phyloP scores from a whole-genome alignment of 2,329 filamentous ascomycete genomes.

The Colletotrichum melonis region DNA sequence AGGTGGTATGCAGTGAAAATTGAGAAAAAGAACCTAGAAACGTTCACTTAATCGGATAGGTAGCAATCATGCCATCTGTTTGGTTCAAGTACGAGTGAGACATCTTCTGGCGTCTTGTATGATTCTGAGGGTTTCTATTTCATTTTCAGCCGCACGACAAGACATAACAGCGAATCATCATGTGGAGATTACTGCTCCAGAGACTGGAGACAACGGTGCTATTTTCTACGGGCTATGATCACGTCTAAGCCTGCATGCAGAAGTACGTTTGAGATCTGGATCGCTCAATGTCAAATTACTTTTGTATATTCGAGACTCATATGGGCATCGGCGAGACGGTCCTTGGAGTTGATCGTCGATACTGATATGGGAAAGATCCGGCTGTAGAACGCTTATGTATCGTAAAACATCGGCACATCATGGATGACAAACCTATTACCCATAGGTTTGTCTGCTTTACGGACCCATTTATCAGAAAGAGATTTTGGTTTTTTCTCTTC shows the following conservation, averaged over 20 bases:
- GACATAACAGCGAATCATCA: not conserved
- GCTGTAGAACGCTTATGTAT: not conserved
- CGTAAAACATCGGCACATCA: not conserved
- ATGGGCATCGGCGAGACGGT: too few relatives aligned
- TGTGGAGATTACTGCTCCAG: too few relatives aligned
- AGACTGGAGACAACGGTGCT: too few relatives aligned
- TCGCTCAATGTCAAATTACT: too few relatives aligned
- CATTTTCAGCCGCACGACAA: too few relatives aligned
- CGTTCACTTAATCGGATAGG: not conserved
- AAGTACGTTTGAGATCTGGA: too few relatives aligned
- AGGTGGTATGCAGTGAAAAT: not conserved
- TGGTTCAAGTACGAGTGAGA: not conserved
- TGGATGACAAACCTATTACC: not conserved
- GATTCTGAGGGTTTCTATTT: not conserved
- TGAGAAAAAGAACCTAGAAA: not conserved
- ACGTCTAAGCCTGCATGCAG: too few relatives aligned
- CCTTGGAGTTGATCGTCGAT: not conserved
- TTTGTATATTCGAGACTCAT: too few relatives aligned
- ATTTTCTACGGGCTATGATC: too few relatives aligned
- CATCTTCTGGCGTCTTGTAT: not conserved
- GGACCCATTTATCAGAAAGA: not conserved
- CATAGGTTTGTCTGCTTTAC: not conserved
- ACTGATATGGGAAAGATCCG: not conserved
- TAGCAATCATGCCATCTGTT: not conserved
- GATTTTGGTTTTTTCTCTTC: too few relatives aligned